These are phyloP conservation scores for Diutina neorugosa DNA, from an alignment of 1,139 yeast genomes.

Conservation along the genomic window DNA sequence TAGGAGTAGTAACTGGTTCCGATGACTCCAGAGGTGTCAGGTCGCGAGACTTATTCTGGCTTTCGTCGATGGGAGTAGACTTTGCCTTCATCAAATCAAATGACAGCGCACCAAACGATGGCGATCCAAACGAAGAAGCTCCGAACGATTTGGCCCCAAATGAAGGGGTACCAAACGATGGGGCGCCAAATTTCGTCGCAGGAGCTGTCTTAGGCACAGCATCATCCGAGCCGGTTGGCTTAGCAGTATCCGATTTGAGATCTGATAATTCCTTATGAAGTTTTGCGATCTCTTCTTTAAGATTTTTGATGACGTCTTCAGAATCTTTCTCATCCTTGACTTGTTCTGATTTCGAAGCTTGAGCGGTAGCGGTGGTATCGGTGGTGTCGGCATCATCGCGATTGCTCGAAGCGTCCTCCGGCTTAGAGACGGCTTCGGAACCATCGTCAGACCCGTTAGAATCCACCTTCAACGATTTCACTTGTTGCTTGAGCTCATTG, in stretches of 20 bases:
- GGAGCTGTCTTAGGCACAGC: neutral
- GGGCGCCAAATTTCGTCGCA: neutral
- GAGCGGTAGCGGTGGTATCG: neutral
- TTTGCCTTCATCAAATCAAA: neutral
- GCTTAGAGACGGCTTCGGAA: neutral
- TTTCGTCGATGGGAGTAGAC: neutral
- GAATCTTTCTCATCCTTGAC: neutral
- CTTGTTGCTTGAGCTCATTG: neutral
- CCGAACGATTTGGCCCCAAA: neutral
- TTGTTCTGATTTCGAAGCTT: neutral
- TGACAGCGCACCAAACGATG: conserved; percentile 1
- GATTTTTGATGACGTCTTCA: neutral
- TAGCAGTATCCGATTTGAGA: neutral
- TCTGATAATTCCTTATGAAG: neutral
- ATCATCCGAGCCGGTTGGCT: neutral
- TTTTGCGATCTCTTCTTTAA: neutral
- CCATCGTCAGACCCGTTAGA: neutral
- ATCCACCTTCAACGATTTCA: neutral
- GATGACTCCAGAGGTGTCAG: neutral
- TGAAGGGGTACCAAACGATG: neutral
- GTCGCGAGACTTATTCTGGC: neutral
- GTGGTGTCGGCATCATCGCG: neutral
- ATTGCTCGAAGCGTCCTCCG: neutral
- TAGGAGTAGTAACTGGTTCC: neutral
- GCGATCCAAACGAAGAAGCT: neutral